Evolutionary conservation across 257 asterid species (phyloP), one percentile per base, ranked within the genome.

Genomic region (Voacanga thouarsii): DNA sequence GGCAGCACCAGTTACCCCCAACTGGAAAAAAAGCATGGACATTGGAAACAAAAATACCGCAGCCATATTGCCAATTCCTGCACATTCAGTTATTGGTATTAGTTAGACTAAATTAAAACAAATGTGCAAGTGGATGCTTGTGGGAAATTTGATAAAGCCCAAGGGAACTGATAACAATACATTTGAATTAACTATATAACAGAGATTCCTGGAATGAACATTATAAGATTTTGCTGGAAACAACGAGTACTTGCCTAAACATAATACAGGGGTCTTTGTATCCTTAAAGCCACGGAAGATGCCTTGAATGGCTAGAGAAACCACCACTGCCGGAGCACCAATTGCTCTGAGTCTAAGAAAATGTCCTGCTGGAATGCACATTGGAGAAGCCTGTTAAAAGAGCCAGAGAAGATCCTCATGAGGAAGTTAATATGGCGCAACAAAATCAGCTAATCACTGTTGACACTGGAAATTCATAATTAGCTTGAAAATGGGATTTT

Each of bases 281-380:
- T 81, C 87, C 84, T 81, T 84, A 65, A 86, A 84, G 14, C 87
- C 87, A 75, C 89, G 87, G 61, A 86, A 80, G 53, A 86, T 83
- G 79, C 89, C 89, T 65, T 86, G 89, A 43, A 86, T 74, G 16
- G 89, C 81, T 30, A 86, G 84, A 71, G 82, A 79, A 68, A 86
- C 81, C 72, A 86, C 89, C 71, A 86, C 89, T 43, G 89, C 86
- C 10, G 89, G 89, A 26, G 89, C 89, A 63, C 89, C 89, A 79
- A 86, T 60, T 71, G 89, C 87, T 80, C 89, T 84, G 61, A 86
- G 87, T 76, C 80, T 83, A 66, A 86, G 89, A 83, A 86, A 81
- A 70, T 81, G 77, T 68, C 77, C 84, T 4, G 89, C 87, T 74
- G 84, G 85, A 75, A 79, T 71, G 44, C 79, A 79, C 87, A 86